Conservation (phyloP, 805 yeast species). For the Pichia cephalocereana region DNA sequence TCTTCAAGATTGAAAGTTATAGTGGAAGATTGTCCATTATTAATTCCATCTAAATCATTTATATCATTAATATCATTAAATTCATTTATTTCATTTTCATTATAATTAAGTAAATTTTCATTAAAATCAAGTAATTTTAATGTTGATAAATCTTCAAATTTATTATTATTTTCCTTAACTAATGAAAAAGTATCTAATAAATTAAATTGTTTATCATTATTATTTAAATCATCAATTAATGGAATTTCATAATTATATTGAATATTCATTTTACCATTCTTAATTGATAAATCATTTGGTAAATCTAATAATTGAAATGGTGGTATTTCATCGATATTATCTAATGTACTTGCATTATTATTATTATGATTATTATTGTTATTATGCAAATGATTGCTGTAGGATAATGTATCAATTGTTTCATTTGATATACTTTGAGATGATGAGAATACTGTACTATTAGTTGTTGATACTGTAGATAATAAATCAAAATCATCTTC, state of each 20-base stretch:
- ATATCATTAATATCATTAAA: background rate
- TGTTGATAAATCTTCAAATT: background rate
- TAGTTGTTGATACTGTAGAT: conserved; percentile 19
- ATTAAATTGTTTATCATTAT: background rate
- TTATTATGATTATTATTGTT: background rate
- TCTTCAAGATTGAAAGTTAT: background rate
- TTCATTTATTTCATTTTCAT: background rate
- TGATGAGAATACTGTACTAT: conserved; percentile 18
- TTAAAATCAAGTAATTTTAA: background rate
- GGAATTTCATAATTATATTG: background rate
- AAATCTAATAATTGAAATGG: conserved; percentile 4
- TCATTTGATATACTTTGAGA: conserved; percentile 19
- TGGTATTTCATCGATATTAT: conserved; percentile 1
- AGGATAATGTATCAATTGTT: conserved; percentile 17
- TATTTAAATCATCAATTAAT: background rate
- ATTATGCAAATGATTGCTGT: background rate
- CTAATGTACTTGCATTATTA: background rate
- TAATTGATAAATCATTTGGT: conserved; percentile 1
- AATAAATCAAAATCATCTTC: conserved; percentile 21
- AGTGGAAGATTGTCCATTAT: background rate
- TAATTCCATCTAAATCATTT: background rate
- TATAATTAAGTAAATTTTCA: background rate
- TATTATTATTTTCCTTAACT: background rate
- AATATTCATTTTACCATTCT: background rate
- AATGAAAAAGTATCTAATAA: background rate